phyloP scores from a whole-genome alignment of 495 filamentous ascomycete genomes.

The Tuber magnatum region DNA sequence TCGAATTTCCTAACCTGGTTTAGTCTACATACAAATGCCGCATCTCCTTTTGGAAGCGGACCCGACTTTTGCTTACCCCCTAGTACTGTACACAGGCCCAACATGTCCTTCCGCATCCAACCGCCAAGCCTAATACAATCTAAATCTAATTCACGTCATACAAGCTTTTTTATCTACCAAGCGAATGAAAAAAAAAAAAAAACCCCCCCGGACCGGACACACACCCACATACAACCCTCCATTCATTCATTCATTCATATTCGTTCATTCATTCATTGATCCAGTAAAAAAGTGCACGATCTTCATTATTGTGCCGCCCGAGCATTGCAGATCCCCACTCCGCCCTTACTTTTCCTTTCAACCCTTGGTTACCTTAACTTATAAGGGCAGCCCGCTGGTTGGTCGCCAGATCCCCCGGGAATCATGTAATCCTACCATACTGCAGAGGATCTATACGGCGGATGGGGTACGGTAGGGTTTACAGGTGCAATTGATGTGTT shows the following conservation, averaged over 20 bases:
- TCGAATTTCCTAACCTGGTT: too few species aligned
- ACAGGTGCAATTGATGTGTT: not conserved
- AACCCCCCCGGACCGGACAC: not conserved
- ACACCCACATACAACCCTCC: not conserved
- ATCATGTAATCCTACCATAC: not conserved
- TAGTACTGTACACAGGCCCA: too few species aligned
- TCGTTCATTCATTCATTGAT: not conserved
- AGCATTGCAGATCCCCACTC: not conserved
- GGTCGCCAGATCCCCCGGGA: not conserved
- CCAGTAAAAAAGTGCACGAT: not conserved
- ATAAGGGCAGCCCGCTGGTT: not conserved
- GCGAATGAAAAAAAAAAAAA: not conserved
- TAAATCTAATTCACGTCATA: not conserved
- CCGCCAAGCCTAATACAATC: not conserved
- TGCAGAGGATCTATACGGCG: not conserved
- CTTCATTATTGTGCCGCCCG: not conserved
- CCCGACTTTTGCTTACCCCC: too few species aligned
- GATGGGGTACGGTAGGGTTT: not conserved
- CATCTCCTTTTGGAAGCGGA: too few species aligned
- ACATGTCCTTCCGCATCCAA: not conserved
- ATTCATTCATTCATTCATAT: too few species aligned
- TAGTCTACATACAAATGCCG: too few species aligned
- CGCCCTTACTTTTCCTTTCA: not conserved
- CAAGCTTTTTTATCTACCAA: not conserved
- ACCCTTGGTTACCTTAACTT: not conserved